These are phyloP conservation scores for Pueraria montana DNA, from an alignment of 306 rosid genomes.

Conservation along the genomic window DNA sequence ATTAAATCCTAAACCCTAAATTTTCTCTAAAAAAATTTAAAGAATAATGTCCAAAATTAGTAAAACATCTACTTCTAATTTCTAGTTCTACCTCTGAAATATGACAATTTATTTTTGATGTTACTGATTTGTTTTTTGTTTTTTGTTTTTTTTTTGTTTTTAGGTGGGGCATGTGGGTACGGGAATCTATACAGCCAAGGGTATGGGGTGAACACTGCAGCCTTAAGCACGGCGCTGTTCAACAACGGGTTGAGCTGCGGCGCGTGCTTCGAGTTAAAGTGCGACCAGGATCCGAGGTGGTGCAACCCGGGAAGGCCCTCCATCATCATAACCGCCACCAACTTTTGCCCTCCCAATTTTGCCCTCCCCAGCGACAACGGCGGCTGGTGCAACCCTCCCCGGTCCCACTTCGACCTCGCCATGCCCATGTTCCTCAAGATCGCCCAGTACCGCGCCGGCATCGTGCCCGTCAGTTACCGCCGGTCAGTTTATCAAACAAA, in stretches of 20 bases:
- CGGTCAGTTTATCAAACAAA: conserved; percentile 58
- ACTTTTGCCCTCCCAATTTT: conserved; percentile 84
- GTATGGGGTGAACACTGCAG: conserved; percentile 85
- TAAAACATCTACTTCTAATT: no score
- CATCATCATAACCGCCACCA: conserved; percentile 76
- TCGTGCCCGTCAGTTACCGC: conserved; percentile 86
- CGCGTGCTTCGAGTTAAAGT: conserved; percentile 60
- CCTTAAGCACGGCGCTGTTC: conserved; percentile 63
- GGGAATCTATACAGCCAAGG: conserved; percentile 94
- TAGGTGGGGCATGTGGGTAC: conserved; percentile 90
- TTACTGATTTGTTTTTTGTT: no score
- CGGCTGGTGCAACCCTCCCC: conserved; percentile 95
- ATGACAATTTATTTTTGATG: no score
- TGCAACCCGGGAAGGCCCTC: conserved; percentile 81
- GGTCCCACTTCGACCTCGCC: conserved; percentile 86
- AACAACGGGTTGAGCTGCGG: conserved; percentile 60
- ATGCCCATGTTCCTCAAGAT: conserved; percentile 90
- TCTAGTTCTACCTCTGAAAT: no score
- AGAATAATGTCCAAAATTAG: no score
- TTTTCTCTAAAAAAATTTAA: no score
- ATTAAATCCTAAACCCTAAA: no score
- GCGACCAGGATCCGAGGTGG: conserved; percentile 74
- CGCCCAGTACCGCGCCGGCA: conserved; percentile 89
- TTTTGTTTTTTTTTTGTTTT: no score
- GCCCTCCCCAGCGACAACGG: conserved; percentile 84